Evolutionary conservation across 129 eudicot species (phyloP).

Genomic region (Heracleum sosnowskyi): DNA sequence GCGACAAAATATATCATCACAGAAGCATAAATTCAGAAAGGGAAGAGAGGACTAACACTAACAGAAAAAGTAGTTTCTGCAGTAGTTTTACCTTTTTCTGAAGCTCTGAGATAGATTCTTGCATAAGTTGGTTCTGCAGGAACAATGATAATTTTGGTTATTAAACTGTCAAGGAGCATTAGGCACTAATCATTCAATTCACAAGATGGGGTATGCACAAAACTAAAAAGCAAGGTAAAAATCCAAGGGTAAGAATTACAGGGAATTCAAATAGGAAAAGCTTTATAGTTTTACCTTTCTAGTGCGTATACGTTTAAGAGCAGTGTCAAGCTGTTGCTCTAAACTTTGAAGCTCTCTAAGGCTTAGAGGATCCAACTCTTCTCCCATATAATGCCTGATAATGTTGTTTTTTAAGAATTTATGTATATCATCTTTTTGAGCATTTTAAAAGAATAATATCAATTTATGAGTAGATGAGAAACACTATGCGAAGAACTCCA

Average conservation of each 20-base stretch:
- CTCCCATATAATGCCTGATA: conserved; percentile 70
- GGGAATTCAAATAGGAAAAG: not conserved
- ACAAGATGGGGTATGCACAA: not conserved
- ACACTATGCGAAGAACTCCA: not conserved
- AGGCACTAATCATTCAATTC: not conserved
- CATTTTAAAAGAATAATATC: not conserved
- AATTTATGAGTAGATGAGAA: not conserved
- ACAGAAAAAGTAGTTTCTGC: not conserved
- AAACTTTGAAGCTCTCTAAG: conserved; percentile 65
- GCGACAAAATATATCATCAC: not conserved
- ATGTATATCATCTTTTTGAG: not conserved
- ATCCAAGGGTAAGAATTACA: not conserved
- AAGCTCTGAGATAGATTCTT: conserved; percentile 71
- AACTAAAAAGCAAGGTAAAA: not conserved
- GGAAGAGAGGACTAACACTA: not conserved
- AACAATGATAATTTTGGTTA: not conserved
- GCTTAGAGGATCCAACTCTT: conserved; percentile 53
- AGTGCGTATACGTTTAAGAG: conserved; percentile 57
- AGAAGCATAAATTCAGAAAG: not conserved
- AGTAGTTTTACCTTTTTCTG: conserved; percentile 63
- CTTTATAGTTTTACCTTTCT: conserved; percentile 34
- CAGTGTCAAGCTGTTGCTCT: conserved; percentile 73
- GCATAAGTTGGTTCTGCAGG: conserved; percentile 78
- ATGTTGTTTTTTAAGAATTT: not conserved
- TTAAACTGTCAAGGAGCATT: not conserved